Base-by-base conservation (phyloP, 2,329 filamentous ascomycete species). In the Emmonsiellopsis sp. region DNA sequence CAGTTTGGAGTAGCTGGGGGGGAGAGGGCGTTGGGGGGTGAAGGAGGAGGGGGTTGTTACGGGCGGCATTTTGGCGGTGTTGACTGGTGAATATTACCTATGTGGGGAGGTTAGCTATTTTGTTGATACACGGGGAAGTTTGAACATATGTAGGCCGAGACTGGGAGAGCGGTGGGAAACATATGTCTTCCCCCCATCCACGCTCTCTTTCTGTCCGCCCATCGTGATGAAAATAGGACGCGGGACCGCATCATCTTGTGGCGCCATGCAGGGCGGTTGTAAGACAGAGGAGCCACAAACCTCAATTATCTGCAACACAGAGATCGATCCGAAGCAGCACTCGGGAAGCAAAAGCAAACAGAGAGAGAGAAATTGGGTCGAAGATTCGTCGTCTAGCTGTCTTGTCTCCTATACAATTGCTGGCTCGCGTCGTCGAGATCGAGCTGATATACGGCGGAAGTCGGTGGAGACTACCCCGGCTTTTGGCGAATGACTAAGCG, bases 1-100 rank as follows among this genome's bases (percentile, higher is more conserved):
- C 5, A 71, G 62, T 9, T 60, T 58, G 50, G 68, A 61, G 53
- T 72, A 72, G 17, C 69, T 70, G 1, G 57, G 51, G 11, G 68
- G 68, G n/a, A 67, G 59, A 10, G 50, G 43, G 33, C 9, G 36
- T 9, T 9, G 9, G 36, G 36, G 36, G 9, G 36, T 44, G 36
- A 39, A 39, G 13, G 36, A 49, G 0, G 46, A 9, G 8, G 50
- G 50, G 7, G 40, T 39, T 46, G 33, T 27, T 8, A 43, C 45
- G 39, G 50, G 4, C 50, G 36, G 9, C 10, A 39, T 14, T 10
- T 3, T 34, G 8, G 13, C 2, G n/a, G 13, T 10, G n/a, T 42
- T 52, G n/a, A 5, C 17, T 17, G 17, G 17, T 17, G 17, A 17
- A 6, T 49, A n/a, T 2, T 32, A 13, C 11, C 7, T 49, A 37